Base-by-base conservation (phyloP, 2,329 filamentous ascomycete species). In the Calonectria pseudoturangicola region DNA sequence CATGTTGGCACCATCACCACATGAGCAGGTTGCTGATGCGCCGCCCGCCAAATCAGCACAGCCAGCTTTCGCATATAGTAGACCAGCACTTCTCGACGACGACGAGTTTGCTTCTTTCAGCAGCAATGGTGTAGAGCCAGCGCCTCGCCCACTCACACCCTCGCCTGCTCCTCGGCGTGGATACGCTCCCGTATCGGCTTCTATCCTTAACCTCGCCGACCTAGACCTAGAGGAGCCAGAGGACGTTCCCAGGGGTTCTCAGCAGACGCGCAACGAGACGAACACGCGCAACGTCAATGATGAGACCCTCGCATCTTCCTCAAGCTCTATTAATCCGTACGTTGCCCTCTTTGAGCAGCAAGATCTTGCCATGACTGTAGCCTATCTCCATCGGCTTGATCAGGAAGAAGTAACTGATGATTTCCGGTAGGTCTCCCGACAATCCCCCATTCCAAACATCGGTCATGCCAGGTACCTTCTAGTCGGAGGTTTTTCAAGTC, bases 351-450 rank as follows among this genome's bases (percentile, higher is more conserved):
- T 83, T 63, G 81, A 83, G 72, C 76, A 81, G 67, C 80, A 78
- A 41, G 81, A 84, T 41, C 72, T 79, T 63, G 79, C 79, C 68
- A 81, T 83, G 79, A 78, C 79, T 33, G 71, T 77, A 39, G 78
- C 78, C 50, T 82, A 80, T 65, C 75, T 82, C n/a, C 79, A 78
- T 33, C 81, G 72, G 45, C 74, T 80, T 27, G 80, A 80, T 50
- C 74, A 77, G 33, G 76, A 76, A 70, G 71, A 81, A 36, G 69
- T 74, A 71, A 76, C 80, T 74, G 80, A 82, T 78, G 81, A 82
- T 71, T 80, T 82, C 71, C 80, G 81, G 81, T 83, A 79, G 74
- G 80, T 70, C 66, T 43, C 50, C 73, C 68, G 50, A 73, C 43
- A 33, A 58, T 18, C 68, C 68, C 28, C n/a, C 62, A 16, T 41